Conservation (phyloP, 495 filamentous ascomycete species). For the Lasiosphaeriaceae sp. region DNA sequence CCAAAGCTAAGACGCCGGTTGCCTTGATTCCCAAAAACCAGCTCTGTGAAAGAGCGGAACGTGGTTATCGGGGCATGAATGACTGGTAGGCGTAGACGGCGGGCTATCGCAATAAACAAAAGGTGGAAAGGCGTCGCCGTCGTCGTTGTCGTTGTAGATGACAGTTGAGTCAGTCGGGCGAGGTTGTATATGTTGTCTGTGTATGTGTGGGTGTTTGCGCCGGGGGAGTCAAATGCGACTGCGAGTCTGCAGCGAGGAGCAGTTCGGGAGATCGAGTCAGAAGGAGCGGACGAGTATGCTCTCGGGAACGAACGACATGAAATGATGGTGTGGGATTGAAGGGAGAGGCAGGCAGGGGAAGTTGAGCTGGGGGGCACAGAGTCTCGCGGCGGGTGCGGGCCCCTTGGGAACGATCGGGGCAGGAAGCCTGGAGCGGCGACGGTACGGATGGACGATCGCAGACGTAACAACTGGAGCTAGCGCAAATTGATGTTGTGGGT, state of each 20-base stretch:
- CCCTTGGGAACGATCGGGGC: constrained; percentile 14
- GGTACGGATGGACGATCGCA: constrained; percentile 5
- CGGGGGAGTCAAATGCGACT: not conserved
- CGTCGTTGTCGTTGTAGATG: not conserved
- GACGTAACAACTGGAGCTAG: constrained; percentile 8
- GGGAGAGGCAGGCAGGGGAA: constrained; percentile 14
- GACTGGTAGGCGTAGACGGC: not conserved
- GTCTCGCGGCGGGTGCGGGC: constrained; percentile 17
- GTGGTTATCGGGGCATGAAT: constrained; percentile 33
- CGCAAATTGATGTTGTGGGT: constrained; percentile 1
- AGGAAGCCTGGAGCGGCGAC: not conserved
- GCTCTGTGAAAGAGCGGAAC: constrained; percentile 32
- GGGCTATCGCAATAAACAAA: too few species aligned
- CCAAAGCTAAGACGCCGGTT: constrained; percentile 9
- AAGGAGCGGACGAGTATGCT: constrained; percentile 33
- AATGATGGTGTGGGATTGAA: constrained; percentile 26
- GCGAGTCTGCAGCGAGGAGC: not conserved
- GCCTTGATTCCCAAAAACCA: constrained; percentile 10
- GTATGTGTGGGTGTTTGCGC: not conserved
- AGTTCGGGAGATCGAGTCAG: constrained; percentile 3
- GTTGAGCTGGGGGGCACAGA: constrained; percentile 13
- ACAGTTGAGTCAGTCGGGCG: not conserved
- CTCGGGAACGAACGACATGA: constrained; percentile 32
- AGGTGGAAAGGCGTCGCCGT: constrained; percentile 3
- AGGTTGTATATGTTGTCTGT: too few species aligned